Conservation (phyloP, 371 early-diverging fungal genomes). For the Mortierella sp. region DNA sequence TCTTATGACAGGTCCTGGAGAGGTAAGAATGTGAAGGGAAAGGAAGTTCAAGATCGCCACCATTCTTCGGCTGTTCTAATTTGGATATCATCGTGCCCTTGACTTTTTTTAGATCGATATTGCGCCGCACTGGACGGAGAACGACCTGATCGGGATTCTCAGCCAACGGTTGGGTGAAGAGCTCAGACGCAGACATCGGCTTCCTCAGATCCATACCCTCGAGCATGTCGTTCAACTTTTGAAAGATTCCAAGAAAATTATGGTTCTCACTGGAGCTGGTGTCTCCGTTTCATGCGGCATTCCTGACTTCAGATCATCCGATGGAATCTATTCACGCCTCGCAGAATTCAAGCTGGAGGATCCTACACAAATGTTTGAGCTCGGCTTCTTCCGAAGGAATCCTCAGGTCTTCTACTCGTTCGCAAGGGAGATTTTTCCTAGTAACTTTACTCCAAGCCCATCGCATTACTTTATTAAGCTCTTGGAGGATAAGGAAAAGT, state of each 20-base stretch:
- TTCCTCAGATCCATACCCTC: slow-evolving; percentile 71
- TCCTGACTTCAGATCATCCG: slow-evolving; percentile 97
- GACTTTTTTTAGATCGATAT: slow-evolving; percentile 10
- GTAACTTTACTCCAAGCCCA: slow-evolving; percentile 90
- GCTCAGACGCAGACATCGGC: slow-evolving; percentile 66
- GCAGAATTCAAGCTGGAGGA: slow-evolving; percentile 81
- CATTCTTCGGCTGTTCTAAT: neutral
- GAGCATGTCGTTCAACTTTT: slow-evolving; percentile 80
- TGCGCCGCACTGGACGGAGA: slow-evolving; percentile 21
- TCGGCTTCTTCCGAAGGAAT: slow-evolving; percentile 83
- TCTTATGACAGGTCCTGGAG: slow-evolving; percentile 19
- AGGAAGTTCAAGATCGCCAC: too few species aligned
- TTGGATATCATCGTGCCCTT: neutral
- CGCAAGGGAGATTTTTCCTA: slow-evolving; percentile 89
- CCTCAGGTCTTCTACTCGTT: slow-evolving; percentile 95
- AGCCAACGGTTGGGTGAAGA: slow-evolving; percentile 61
- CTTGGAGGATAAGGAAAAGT: slow-evolving; percentile 82
- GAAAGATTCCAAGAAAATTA: slow-evolving; percentile 73
- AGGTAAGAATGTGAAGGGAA: slow-evolving; percentile 6
- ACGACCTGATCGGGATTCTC: slow-evolving; percentile 65
- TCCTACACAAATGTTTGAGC: slow-evolving; percentile 93
- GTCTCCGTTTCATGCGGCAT: slow-evolving; percentile 97
- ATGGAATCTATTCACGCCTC: slow-evolving; percentile 93
- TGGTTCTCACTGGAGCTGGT: slow-evolving; percentile 95
- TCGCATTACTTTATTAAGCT: slow-evolving; percentile 93